phyloP scores from a whole-genome alignment of 1,284 basidiomycete species.

The Earliella scabrosa region DNA sequence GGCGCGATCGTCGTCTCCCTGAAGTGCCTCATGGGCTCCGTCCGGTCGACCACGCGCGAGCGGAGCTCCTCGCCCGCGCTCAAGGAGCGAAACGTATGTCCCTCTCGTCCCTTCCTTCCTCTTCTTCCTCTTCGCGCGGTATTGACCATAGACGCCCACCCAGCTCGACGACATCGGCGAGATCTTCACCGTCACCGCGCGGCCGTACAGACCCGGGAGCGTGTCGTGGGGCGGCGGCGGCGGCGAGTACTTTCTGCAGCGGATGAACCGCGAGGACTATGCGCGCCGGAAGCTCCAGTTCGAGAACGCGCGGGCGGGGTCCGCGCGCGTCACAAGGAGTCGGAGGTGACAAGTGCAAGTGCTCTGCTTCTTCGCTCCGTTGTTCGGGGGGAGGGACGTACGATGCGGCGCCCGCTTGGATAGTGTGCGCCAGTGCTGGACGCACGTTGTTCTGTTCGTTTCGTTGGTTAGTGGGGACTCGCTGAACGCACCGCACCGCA shows the following conservation, averaged over 20 bases:
- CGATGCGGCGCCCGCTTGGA: neutral
- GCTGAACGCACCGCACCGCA: no score
- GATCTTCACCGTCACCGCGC: conserved; percentile 74
- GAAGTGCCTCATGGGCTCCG: conserved; percentile 68
- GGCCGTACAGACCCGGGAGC: conserved; percentile 66
- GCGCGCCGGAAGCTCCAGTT: conserved; percentile 45
- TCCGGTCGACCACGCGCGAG: conserved; percentile 60
- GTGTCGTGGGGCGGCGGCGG: conserved; percentile 77
- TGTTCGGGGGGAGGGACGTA: neutral
- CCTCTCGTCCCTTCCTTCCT: neutral
- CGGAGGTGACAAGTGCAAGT: conserved; percentile 30
- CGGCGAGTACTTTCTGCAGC: conserved; percentile 74
- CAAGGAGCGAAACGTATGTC: conserved; percentile 53
- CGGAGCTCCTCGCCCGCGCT: conserved; percentile 24
- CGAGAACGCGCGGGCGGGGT: conserved; percentile 27
- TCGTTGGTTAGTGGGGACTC: no score
- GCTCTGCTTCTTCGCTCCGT: no score
- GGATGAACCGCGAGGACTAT: conserved; percentile 73
- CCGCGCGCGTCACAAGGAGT: conserved; percentile 27
- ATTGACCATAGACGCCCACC: conserved; percentile 23
- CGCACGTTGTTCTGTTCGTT: no score
- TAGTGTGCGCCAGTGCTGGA: no score
- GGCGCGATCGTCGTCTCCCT: conserved; percentile 80
- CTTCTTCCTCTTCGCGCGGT: neutral
- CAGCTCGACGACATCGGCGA: conserved; percentile 74